A percentile compares a stretch with the other conserved stretches of the same genome.
Conservation (phyloP, 2,329 filamentous ascomycete species). For the Epicoccum nigrum region DNA sequence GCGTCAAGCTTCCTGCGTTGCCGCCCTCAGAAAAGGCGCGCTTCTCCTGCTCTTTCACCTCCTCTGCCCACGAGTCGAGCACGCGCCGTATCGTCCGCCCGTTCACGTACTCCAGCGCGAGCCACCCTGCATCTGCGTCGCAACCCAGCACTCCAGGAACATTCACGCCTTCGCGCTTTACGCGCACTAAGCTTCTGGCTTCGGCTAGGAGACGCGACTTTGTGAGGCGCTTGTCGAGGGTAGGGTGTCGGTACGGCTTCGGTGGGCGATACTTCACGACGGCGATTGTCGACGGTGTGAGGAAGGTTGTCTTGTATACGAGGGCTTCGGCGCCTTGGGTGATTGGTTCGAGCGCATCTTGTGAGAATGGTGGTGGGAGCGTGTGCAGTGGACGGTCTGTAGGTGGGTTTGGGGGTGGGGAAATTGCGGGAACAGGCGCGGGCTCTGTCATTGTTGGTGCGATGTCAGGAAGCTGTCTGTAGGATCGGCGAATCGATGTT, state of each 20-base stretch:
- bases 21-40: slow-evolving; percentile 4
- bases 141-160: slow-evolving; percentile 82
- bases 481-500: no score
- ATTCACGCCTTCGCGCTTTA: slow-evolving; percentile 75
- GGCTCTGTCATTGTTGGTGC: slow-evolving; percentile 29
- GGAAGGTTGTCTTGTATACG: slow-evolving; percentile 85
- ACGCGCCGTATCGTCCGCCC: slow-evolving; percentile 72
- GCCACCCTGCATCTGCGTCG: slow-evolving; percentile 66
- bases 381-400: slow-evolving; percentile 35
- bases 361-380: slow-evolving; percentile 46
- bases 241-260: slow-evolving; percentile 90
- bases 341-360: slow-evolving; percentile 71
- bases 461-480: no score
- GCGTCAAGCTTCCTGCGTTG: slow-evolving; percentile 3
- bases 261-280: slow-evolving; percentile 90
- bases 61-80: slow-evolving; percentile 70
- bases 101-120: slow-evolving; percentile 57
- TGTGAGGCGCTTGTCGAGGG: slow-evolving; percentile 85
- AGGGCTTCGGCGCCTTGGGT: slow-evolving; percentile 96
- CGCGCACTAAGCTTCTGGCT: slow-evolving; percentile 81
- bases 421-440: slow-evolving; percentile 24
- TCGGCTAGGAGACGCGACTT: slow-evolving; percentile 87
- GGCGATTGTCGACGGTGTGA: slow-evolving; percentile 69
- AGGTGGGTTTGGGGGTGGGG: slow-evolving; percentile 25
- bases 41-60: slow-evolving; percentile 23